Evolutionary conservation across 768 basidiomycete species (phyloP).

Genomic region (Exidia glandulosa): DNA sequence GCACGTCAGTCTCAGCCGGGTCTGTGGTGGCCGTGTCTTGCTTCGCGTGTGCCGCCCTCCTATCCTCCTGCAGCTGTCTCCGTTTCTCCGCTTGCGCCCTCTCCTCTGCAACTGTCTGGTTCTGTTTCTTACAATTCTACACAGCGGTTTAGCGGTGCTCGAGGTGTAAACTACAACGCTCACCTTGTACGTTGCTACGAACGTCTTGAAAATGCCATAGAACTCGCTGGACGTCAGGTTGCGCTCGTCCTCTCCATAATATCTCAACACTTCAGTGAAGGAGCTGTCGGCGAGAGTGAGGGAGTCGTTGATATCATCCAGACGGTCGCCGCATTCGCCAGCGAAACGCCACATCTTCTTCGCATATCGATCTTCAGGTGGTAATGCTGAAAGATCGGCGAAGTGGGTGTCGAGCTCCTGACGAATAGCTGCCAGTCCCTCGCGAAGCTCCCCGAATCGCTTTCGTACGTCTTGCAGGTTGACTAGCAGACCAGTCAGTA

Average conservation of each 20-base stretch:
- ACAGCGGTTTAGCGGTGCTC: background rate
- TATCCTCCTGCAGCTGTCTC: slow-evolving; percentile 52
- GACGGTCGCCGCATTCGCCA: slow-evolving; percentile 56
- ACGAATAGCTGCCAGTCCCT: slow-evolving; percentile 68
- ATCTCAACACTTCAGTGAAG: slow-evolving; percentile 75
- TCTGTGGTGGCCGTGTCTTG: slow-evolving; percentile 23
- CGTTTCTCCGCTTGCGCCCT: slow-evolving; percentile 56
- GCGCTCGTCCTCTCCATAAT: slow-evolving; percentile 90
- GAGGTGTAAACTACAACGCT: slow-evolving; percentile 9
- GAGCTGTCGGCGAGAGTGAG: slow-evolving; percentile 76
- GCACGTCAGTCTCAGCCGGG: slow-evolving; percentile 41
- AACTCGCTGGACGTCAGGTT: slow-evolving; percentile 82
- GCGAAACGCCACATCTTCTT: slow-evolving; percentile 89
- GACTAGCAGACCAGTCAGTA: slow-evolving; percentile 33
- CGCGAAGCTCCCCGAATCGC: slow-evolving; percentile 57
- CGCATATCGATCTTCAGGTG: slow-evolving; percentile 60
- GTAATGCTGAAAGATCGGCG: slow-evolving; percentile 44
- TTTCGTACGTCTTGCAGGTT: slow-evolving; percentile 81
- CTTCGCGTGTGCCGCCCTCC: slow-evolving; percentile 31
- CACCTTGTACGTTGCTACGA: slow-evolving; percentile 86
- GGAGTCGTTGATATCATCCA: slow-evolving; percentile 80
- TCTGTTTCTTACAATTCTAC: slow-evolving; percentile 83
- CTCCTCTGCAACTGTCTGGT: slow-evolving; percentile 64
- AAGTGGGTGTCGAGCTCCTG: slow-evolving; percentile 76
- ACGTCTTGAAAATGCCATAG: slow-evolving; percentile 95